Percentiles rank a stretch among this genome's conserved stretches.
Evolutionary conservation across 148 eudicot genomes (phyloP).

Genomic region (Arbutus unedo): DNA sequence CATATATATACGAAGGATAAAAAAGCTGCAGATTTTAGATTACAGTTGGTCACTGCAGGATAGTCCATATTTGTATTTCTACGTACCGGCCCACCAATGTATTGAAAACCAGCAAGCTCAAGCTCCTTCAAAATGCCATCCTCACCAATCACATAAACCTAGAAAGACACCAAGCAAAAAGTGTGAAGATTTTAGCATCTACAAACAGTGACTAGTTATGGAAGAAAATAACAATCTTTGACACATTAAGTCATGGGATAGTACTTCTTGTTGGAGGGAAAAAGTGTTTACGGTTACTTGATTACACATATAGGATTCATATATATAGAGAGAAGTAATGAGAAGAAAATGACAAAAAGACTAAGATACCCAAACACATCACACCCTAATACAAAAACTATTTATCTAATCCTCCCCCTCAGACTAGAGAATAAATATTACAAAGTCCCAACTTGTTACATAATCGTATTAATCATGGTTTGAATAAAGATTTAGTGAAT

Average conservation of each 20-base stretch:
- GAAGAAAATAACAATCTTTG: background rate
- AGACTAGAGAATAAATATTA: too few relatives aligned
- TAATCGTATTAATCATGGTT: too few relatives aligned
- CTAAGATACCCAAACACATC: too few relatives aligned
- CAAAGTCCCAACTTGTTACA: too few relatives aligned
- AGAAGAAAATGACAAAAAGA: too few relatives aligned
- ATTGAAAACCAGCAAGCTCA: slow-evolving; percentile 88
- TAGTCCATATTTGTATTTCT: background rate
- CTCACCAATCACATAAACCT: slow-evolving; percentile 98
- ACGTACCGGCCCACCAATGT: slow-evolving; percentile 92
- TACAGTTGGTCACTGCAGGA: background rate
- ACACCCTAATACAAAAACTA: too few relatives aligned
- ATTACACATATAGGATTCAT: too few relatives aligned
- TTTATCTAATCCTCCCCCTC: too few relatives aligned
- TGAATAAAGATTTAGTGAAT: too few relatives aligned
- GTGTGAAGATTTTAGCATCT: background rate
- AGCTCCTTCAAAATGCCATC: slow-evolving; percentile 98
- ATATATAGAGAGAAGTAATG: too few relatives aligned
- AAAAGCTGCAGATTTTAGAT: background rate
- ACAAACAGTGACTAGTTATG: background rate
- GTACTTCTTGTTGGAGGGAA: too few relatives aligned
- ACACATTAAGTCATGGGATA: background rate
- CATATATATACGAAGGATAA: background rate
- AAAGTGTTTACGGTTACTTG: too few relatives aligned
- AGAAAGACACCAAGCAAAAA: slow-evolving; percentile 11